Base-by-base conservation (phyloP, 2,329 filamentous ascomycete species). In the Ilyonectria robusta region DNA sequence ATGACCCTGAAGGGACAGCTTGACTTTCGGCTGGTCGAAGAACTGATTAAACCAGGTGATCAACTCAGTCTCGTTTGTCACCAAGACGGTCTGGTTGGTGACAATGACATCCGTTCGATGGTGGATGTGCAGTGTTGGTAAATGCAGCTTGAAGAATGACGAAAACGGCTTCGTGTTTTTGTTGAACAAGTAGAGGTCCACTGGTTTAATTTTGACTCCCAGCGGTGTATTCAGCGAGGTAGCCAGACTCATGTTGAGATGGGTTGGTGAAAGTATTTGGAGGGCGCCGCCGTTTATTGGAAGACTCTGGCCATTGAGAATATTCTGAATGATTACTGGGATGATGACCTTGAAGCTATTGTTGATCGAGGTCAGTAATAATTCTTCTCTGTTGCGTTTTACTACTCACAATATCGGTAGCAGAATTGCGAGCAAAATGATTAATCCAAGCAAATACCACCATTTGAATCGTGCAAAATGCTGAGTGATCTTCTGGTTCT, bases 331-430 rank as follows among this genome's bases (percentile, higher is more conserved):
- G 35, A 86, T 81, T n/a, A 80, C 80, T 1, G 84, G 85, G 31
- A 86, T 78, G 8, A 83, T 82, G 19, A 85, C 78, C 21, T 80
- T 75, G 76, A 86, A 86, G 33, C 85, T 86, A 26, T 19, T 6
- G 26, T n/a, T 5, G 9, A 9, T 26, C 9, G 5, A 2, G 17
- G 23, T 47, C 10, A 6, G 51, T 9, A 40, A 23, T 1, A 2
- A 13, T 29, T 10, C 4, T 6, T 6, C 4, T 33, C n/a, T 6
- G 1, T 29, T 9, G n/a, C 13, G 2, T 8, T 21, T 3, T 11
- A 1, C 19, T 15, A 79, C 83, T 78, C 77, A 86, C 84, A 85
- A 68, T 19, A 86, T 72, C 0, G 84, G 84, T 4, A 86, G 66
- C 4, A 85, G 70, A 23, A 86, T 85, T 6, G 81, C 81, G 1